Evolutionary conservation across 164 flowering plant species (phyloP).

Genomic region (Magnolia kwangsiensis): DNA sequence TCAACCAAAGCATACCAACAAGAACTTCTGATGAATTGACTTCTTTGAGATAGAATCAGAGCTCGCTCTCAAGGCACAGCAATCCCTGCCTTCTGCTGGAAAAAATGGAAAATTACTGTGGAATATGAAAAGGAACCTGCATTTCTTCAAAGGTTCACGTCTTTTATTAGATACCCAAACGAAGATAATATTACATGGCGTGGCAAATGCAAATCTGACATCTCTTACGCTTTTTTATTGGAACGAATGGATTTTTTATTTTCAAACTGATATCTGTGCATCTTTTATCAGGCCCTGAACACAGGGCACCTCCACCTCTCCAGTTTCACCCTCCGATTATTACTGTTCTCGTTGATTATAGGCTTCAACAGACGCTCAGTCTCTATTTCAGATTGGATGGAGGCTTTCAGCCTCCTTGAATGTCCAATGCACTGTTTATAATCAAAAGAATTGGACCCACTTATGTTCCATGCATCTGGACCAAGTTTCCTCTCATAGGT

Average conservation of each 20-base stretch:
- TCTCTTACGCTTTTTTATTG: not conserved
- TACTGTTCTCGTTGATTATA: conserved; percentile 27
- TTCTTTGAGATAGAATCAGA: not conserved
- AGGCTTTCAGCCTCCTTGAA: conserved; percentile 51
- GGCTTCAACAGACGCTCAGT: conserved; percentile 52
- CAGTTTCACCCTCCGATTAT: conserved; percentile 39
- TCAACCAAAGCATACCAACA: not conserved
- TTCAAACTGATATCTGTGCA: conserved; percentile 2
- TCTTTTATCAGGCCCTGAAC: conserved; percentile 10
- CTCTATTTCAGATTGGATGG: conserved; percentile 54
- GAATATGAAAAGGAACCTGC: conserved; percentile 20
- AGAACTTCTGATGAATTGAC: not conserved
- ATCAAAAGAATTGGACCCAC: conserved; percentile 11
- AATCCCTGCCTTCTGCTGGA: not conserved
- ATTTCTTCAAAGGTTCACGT: conserved; percentile 6
- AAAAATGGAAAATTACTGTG: conserved; percentile 1
- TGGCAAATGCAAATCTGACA: not conserved
- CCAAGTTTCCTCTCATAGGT: conserved; percentile 42
- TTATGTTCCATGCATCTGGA: conserved; percentile 22
- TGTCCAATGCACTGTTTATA: conserved; percentile 66
- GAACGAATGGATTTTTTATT: not conserved
- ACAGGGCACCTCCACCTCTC: conserved; percentile 41
- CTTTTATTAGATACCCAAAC: conserved; percentile 16
- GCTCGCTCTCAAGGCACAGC: not conserved
- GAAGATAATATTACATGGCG: not conserved